These are phyloP conservation scores for Monosporascus cannonballus DNA, from an alignment of 2,329 filamentous ascomycete species.

Conservation along the genomic window DNA sequence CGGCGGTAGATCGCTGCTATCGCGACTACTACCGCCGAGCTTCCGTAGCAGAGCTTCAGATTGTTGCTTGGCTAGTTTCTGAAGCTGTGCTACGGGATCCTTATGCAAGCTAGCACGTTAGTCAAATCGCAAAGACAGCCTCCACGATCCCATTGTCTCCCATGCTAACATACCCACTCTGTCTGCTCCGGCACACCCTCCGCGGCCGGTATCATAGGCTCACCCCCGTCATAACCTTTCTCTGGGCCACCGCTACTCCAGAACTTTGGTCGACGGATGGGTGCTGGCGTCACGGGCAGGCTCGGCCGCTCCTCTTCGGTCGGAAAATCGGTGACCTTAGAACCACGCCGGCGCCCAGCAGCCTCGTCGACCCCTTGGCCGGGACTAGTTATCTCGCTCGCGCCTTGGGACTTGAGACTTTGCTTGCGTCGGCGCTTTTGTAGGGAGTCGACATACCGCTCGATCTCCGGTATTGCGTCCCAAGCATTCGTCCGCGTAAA, in stretches of 20 bases:
- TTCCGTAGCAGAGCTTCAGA: slow-evolving; percentile 53
- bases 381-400: slow-evolving; percentile 16
- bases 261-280: slow-evolving; percentile 62
- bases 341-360: slow-evolving; percentile 32
- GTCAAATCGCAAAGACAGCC: slow-evolving; percentile 51
- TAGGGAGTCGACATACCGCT: slow-evolving; percentile 75
- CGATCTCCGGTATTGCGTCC: slow-evolving; percentile 87
- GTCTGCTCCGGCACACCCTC: slow-evolving; percentile 80
- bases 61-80: slow-evolving; percentile 63
- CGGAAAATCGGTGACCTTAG: slow-evolving; percentile 82
- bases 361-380: slow-evolving; percentile 27
- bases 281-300: slow-evolving; percentile 84
- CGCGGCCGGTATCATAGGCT: slow-evolving; percentile 62
- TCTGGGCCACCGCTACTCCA: slow-evolving; percentile 49
- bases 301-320: slow-evolving; percentile 76
- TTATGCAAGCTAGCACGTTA: slow-evolving; percentile 48
- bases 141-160: slow-evolving; percentile 39
- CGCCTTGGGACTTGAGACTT: slow-evolving; percentile 25
- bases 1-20: slow-evolving; percentile 39
- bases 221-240: slow-evolving; percentile 40
- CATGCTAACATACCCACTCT: slow-evolving; percentile 85
- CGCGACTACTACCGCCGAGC: slow-evolving; percentile 31
- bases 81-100: slow-evolving; percentile 66
- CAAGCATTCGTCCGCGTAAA: slow-evolving; percentile 82
- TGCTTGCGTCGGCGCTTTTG: slow-evolving; percentile 49